Evolutionary conservation across 2,329 filamentous ascomycete genomes (phyloP), one percentile per base, ranked within the genome.

Genomic region (Penicillium sp.): DNA sequence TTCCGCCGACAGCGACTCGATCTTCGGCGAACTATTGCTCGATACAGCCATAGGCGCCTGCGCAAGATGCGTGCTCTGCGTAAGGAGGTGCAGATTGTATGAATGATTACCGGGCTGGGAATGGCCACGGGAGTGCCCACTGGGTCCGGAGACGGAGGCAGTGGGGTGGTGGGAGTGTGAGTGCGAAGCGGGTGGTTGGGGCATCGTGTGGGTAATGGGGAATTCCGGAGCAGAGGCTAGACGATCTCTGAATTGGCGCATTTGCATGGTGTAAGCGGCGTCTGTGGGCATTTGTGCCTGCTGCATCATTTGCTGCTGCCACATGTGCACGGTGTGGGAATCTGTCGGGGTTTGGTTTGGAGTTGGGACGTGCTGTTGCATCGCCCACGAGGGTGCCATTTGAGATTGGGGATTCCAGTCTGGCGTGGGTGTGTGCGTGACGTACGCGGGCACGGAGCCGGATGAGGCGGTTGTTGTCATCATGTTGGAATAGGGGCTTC

Each of bases 191-290:
- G 50, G 43, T 11, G 48, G 18, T 11, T 18, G 37, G 26, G 18
- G 26, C 6, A 26, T 18, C 5, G 26, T 3, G 6, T 42, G 49
- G 20, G 41, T 40, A 6, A 70, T 42, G 12, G 68, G 64, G 22
- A 72, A 57, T 31, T 72, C 69, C 0, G 71, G 71, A 6, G 70
- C 69, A 15, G 70, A 73, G 5, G 65, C 68, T 31, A 73, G 55
- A 4, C 71, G 70, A 42, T 73, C 68, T 52, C 71, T 58, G 61
- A 71, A 73, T 11, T 63, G 64, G 25, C 61, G 63, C 57, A 63
- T 67, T 49, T 64, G 60, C 46, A 55, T 51, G 3, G 58, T 25
- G 25, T 55, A 45, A 8, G 54, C 46, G 4, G 57, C 22, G 33
- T 62, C 53, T 37, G 49, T 42, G 15, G 60, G 55, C 51, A 63